phyloP scores from a whole-genome alignment of 2,329 filamentous ascomycete genomes.

The Corniculantispora saksenae region DNA sequence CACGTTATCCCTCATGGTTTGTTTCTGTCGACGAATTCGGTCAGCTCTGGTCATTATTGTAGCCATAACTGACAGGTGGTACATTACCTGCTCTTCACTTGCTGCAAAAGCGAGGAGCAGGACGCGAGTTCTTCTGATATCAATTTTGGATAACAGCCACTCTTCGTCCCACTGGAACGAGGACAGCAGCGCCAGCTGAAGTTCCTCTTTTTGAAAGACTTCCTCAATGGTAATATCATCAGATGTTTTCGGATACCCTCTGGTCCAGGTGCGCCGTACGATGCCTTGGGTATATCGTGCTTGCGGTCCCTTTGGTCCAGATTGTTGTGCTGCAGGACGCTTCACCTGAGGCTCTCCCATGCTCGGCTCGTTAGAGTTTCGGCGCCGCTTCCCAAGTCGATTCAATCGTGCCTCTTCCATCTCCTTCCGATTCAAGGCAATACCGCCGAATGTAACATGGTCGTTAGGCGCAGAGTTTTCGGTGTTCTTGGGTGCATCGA shows the following conservation, averaged over 20 bases:
- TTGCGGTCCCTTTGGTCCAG: slow-evolving; percentile 4
- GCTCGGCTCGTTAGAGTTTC: slow-evolving; percentile 21
- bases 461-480: neutral
- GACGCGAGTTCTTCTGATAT: slow-evolving; percentile 61
- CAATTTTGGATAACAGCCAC: slow-evolving; percentile 75
- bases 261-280: slow-evolving; percentile 81
- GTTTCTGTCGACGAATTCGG: slow-evolving; percentile 41
- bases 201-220: slow-evolving; percentile 69
- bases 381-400: slow-evolving; percentile 60
- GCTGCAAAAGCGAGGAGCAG: slow-evolving; percentile 59
- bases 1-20: slow-evolving; percentile 49
- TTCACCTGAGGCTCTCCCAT: slow-evolving; percentile 1
- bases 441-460: slow-evolving; percentile 36
- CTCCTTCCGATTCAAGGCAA: slow-evolving; percentile 70
- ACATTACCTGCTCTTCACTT: slow-evolving; percentile 52
- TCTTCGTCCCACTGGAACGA: slow-evolving; percentile 84
- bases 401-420: slow-evolving; percentile 86
- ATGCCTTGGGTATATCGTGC: slow-evolving; percentile 56
- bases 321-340: neutral
- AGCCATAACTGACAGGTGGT: neutral
- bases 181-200: slow-evolving; percentile 79
- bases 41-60: neutral
- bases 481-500: slow-evolving; percentile 1
- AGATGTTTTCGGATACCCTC: slow-evolving; percentile 57
- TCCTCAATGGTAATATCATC: slow-evolving; percentile 89